Base-by-base conservation (phyloP, 768 basidiomycete species). In the Mycena filopes region DNA sequence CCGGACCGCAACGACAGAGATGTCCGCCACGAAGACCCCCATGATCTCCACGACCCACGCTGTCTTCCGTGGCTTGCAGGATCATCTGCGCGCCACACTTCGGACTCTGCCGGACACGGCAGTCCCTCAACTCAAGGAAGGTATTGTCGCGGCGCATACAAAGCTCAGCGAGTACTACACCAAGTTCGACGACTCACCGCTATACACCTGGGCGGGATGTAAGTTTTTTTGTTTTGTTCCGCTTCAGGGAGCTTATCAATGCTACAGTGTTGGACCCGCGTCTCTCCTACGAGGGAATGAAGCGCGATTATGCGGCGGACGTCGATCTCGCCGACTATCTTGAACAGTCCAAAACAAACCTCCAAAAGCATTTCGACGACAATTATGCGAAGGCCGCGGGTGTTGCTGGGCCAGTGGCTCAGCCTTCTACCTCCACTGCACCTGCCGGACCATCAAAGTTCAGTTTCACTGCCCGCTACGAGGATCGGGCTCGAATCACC, bases 251-350 rank as follows among this genome's bases (percentile, higher is more conserved):
- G 12, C 33, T 33, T 7, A 33, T 33, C 7, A 9, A 13, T 38
- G 6, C 26, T 31, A 15, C 57, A 63, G 61, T 63, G 20, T 53
- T 63, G 9, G 61, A 63, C 23, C 54, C 61, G 4, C 61, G 54
- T 15, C 11, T 63, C 31, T 55, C 55, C 36, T 20, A 47, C 43
- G 55, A 63, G 31, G 36, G 38, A 15, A 23, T 63, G 16, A 53
- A 45, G 15, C 38, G 25, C 3, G 18, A 31, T 26, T 55, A 54
- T 28, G 50, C 60, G 3, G 25, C 9, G 18, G 60, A 61, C 26
- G n/a, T 15, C 5, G 60, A 53, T 1, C 41, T 53, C 33, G 15
- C 23, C 2, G 21, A 2, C 9, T 61, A 53, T 23, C 36, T 63
- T 4, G 45, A 63, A 18, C 7, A 2, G 3, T 43, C 46, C 31